These are phyloP conservation scores for Cutaneotrichosporon sp. DNA, from an alignment of 1,284 basidiomycete genomes.

Conservation along the genomic window DNA sequence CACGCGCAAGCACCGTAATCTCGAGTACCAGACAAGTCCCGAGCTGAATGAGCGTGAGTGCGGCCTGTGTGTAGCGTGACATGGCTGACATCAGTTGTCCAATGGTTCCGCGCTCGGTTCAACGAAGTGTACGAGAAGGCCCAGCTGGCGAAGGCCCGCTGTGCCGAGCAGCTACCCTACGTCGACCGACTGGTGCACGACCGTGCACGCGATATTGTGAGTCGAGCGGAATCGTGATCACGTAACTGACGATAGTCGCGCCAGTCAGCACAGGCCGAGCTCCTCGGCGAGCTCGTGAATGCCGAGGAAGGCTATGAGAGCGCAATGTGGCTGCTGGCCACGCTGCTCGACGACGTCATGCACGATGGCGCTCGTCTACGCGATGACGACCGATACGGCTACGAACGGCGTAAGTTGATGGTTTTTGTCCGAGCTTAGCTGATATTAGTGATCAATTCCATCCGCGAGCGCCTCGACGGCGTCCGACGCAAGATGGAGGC, in stretches of 20 bases:
- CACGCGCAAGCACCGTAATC: slow-evolving; percentile 28
- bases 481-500: slow-evolving; percentile 18
- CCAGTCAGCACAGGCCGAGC: slow-evolving; percentile 83
- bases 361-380: slow-evolving; percentile 75
- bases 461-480: slow-evolving; percentile 20
- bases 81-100: slow-evolving; percentile 47
- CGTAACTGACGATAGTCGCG: slow-evolving; percentile 55
- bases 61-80: not conserved
- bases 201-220: slow-evolving; percentile 52
- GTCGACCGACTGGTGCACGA: slow-evolving; percentile 56
- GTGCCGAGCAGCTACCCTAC: slow-evolving; percentile 51
- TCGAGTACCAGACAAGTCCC: slow-evolving; percentile 42
- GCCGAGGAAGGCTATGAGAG: slow-evolving; percentile 94
- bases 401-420: slow-evolving; percentile 65
- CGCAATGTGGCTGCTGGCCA: slow-evolving; percentile 84
- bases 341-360: slow-evolving; percentile 82
- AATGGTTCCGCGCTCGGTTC: slow-evolving; percentile 56
- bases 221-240: not conserved
- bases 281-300: slow-evolving; percentile 67
- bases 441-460: slow-evolving; percentile 13
- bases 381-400: slow-evolving; percentile 75
- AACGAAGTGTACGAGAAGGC: slow-evolving; percentile 58
- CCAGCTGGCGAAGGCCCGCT: slow-evolving; percentile 53
- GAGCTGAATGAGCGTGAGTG: slow-evolving; percentile 56
- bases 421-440: not conserved